Percentiles rank a stretch among this genome's conserved stretches.
phyloP scores from a whole-genome alignment of 1,284 basidiomycete genomes.

The Chiua sp. region DNA sequence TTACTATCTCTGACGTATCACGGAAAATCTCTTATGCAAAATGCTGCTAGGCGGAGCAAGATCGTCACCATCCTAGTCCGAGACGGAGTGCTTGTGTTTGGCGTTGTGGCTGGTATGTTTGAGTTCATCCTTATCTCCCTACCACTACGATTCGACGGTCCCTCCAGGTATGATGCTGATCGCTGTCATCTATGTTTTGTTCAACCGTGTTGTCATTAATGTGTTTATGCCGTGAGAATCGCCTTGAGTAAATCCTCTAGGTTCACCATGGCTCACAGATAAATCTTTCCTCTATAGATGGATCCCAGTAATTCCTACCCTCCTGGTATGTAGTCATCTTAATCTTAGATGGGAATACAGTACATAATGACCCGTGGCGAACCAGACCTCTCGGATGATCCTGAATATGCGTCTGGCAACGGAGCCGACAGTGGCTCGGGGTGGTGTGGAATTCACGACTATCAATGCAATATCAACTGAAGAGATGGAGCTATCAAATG shows the following conservation, averaged over 20 bases:
- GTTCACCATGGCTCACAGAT: neutral
- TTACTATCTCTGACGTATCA: conserved; percentile 20
- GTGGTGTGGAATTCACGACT: conserved; percentile 21
- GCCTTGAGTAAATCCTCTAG: neutral
- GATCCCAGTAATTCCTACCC: conserved; percentile 13
- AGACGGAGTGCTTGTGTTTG: conserved; percentile 23
- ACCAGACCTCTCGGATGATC: conserved; percentile 28
- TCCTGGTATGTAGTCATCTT: conserved; percentile 18
- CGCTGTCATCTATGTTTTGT: conserved; percentile 7
- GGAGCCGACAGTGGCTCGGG: conserved; percentile 8
- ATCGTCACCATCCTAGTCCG: conserved; percentile 20
- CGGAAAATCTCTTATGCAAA: conserved; percentile 17
- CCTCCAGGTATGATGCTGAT: conserved; percentile 10
- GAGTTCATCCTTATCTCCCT: neutral
- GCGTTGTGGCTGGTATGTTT: conserved; percentile 11
- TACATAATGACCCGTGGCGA: neutral
- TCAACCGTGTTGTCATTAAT: conserved; percentile 14
- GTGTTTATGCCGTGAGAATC: conserved; percentile 23
- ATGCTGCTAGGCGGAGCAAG: conserved; percentile 18
- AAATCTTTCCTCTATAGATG: conserved; percentile 14
- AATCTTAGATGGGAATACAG: neutral
- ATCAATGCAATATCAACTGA: neutral
- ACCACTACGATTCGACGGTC: neutral
- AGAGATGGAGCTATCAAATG: neutral
- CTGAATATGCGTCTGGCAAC: conserved; percentile 25